Conservation (phyloP, 176 grass and related monocot genomes). For the Stipa capillata region DNA sequence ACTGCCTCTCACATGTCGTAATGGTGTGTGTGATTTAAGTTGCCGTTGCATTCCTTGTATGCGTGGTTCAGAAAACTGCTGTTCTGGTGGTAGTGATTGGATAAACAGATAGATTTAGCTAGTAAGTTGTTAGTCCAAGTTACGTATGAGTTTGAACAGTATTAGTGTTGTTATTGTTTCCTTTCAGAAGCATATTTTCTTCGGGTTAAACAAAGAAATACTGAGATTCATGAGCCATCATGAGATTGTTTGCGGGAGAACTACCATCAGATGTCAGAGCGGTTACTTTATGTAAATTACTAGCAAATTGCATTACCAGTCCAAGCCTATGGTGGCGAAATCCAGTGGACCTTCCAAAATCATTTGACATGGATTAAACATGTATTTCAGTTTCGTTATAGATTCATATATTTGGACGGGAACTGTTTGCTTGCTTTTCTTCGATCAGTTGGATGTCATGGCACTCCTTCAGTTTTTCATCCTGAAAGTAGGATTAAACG, state of each 20-base stretch:
- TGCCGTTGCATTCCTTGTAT: background rate
- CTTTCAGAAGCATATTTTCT: background rate
- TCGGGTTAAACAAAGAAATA: background rate
- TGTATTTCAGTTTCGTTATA: background rate
- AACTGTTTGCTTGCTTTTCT: background rate
- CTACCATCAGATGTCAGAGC: background rate
- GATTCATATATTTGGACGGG: background rate
- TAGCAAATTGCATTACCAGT: background rate
- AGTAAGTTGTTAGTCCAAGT: background rate
- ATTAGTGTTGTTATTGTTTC: background rate
- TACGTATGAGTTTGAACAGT: background rate
- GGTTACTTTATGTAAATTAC: background rate
- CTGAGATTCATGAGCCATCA: background rate
- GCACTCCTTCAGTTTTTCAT: background rate
- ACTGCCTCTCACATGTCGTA: too few species aligned
- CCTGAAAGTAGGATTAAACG: background rate
- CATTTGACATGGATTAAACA: background rate
- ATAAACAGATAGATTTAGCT: background rate
- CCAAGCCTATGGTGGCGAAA: background rate
- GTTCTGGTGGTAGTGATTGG: background rate
- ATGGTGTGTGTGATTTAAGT: background rate
- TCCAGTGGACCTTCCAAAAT: background rate
- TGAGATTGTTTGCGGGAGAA: background rate
- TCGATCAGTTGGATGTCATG: background rate
- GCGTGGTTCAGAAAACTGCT: background rate